These are phyloP conservation scores for Pyrenophora teres DNA, from an alignment of 2,329 filamentous ascomycete genomes.

Conservation along the genomic window DNA sequence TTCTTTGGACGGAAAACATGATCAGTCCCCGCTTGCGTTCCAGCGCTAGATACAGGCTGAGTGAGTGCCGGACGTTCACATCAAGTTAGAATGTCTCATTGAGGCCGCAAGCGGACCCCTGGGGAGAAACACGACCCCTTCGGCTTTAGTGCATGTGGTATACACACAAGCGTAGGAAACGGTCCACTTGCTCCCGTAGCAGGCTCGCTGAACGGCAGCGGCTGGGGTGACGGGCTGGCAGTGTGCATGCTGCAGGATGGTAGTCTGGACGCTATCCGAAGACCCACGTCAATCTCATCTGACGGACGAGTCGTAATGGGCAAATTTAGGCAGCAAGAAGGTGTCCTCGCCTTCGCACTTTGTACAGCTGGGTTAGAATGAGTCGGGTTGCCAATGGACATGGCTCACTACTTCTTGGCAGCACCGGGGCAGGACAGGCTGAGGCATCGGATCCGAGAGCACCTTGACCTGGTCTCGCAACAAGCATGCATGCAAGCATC, in stretches of 20 bases:
- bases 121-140: slow-evolving; percentile 14
- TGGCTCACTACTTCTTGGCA: neutral
- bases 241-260: neutral
- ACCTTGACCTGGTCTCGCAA: slow-evolving; percentile 2
- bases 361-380: neutral
- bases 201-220: slow-evolving; percentile 1
- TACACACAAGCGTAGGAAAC: neutral
- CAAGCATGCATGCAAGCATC: slow-evolving; percentile 17
- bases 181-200: slow-evolving; percentile 5
- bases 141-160: neutral
- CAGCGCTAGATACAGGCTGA: slow-evolving; percentile 2
- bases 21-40: slow-evolving; percentile 1
- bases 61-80: slow-evolving; percentile 9
- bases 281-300: neutral
- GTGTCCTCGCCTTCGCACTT: neutral
- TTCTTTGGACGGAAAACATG: neutral
- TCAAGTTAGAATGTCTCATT: slow-evolving; percentile 10
- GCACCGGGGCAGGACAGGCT: neutral
- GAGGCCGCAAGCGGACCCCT: slow-evolving; percentile 10
- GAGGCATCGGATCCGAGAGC: neutral
- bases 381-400: neutral
- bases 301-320: neutral
- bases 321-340: neutral
- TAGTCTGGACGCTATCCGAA: slow-evolving; percentile 3
- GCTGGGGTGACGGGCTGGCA: slow-evolving; percentile 2